These are phyloP conservation scores for Globisporangium megalacanthum DNA, from an alignment of 352 stramenopile genomes.

Conservation along the genomic window DNA sequence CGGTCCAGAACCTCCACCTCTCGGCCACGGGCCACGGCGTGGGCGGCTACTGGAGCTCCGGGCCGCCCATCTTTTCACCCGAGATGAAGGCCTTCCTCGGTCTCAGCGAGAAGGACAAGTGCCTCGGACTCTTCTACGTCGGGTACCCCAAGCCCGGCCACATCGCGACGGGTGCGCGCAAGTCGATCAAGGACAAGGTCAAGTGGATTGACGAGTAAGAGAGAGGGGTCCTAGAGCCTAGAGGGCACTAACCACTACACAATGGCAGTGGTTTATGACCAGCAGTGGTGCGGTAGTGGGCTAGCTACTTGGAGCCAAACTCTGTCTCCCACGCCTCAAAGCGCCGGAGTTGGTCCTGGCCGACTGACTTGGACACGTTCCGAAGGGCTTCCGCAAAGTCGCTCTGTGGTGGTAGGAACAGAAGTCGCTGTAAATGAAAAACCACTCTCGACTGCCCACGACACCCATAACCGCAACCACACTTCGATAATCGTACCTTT, in stretches of 20 bases:
- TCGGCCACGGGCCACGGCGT: conserved; percentile 56
- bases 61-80: conserved; percentile 45
- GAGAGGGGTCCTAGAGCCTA: too few relatives aligned
- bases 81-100: conserved; percentile 83
- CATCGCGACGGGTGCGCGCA: conserved; percentile 47
- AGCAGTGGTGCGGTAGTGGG: conserved; percentile 9
- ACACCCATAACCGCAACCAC: background rate
- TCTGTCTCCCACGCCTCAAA: conserved; percentile 76
- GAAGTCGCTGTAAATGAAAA: too few relatives aligned
- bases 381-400: conserved; percentile 63
- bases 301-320: conserved; percentile 77
- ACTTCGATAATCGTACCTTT: conserved; percentile 22
- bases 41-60: conserved; percentile 86
- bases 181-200: conserved; percentile 76
- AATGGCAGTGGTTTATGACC: too few relatives aligned
- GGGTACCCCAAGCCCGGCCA: conserved; percentile 51
- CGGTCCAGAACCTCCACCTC: conserved; percentile 85
- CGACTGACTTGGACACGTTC: conserved; percentile 83
- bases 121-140: conserved; percentile 81
- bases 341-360: conserved; percentile 62
- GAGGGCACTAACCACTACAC: too few relatives aligned
- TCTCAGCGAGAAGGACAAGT: conserved; percentile 68
- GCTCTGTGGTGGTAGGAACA: conserved; percentile 7
- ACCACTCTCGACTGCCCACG: conserved; percentile 13
- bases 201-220: conserved; percentile 33